Base-by-base conservation (phyloP, 2,329 filamentous ascomycete genomes). In the Cordyceps farinosa region DNA sequence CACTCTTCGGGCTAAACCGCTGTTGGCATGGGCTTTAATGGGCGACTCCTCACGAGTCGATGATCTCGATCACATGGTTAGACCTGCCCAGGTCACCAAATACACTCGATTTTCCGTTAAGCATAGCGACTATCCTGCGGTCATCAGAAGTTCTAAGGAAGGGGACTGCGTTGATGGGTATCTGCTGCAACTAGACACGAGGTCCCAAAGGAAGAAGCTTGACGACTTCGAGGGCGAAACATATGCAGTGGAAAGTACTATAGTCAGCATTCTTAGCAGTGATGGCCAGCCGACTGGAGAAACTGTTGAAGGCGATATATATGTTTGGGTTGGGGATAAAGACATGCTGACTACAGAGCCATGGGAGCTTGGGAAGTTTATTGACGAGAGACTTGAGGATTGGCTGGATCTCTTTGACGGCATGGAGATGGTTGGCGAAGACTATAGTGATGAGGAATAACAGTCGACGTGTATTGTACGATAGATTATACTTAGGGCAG, bases 191-290 rank as follows among this genome's bases (percentile, higher is more conserved):
- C 40, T 68, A 0, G 54, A 70, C 34, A 72, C 66, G 3, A 59
- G n/a, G 1, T 69, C 70, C 0, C 69, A 74, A 40, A 68, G 73
- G 2, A 69, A 65, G 9, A 76, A 73, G 29, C 48, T 75, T n/a
- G 74, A 74, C 40, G 67, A 73, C 17, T 76, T 76, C 32, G 73
- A 76, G 48, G 71, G 71, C 0, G 68, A 72, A n/a, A 9, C 29
- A 0, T 74, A 72, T 36, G 64, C 55, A 3, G 17, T 62, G 1
- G 67, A 66, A 0, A 17, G 56, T 2, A 67, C 71, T 0, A 52
- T 42, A 0, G 66, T 66, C 0, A 36, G 51, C 1, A 27, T 70
- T 27, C 53, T 68, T 1, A 62, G 61, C 1, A 15, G 2, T 15
- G 10, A 61, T 45, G 32, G 15, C 6, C 32, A n/a, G 9, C 50